Percentiles rank a stretch among this genome's conserved stretches.
These are phyloP conservation scores for Brasilioporus rufonigricans DNA, from an alignment of 768 basidiomycete genomes.

Conservation along the genomic window DNA sequence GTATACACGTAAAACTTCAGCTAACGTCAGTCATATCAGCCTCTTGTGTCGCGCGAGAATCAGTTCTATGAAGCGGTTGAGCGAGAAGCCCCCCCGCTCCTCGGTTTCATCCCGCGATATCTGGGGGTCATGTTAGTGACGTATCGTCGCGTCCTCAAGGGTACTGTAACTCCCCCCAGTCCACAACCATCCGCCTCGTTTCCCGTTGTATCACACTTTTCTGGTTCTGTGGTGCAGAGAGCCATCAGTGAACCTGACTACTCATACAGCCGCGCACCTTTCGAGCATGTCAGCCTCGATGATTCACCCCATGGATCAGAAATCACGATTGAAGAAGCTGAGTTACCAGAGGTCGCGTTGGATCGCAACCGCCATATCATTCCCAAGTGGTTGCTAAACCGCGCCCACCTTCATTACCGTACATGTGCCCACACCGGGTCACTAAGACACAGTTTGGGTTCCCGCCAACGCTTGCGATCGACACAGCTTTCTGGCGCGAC, in stretches of 20 bases:
- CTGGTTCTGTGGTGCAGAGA: slow-evolving; percentile 29
- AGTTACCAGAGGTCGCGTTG: slow-evolving; percentile 91
- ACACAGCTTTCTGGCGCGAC: slow-evolving; percentile 49
- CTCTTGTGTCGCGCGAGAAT: slow-evolving; percentile 94
- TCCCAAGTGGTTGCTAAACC: slow-evolving; percentile 84
- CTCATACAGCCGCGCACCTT: background rate
- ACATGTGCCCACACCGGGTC: slow-evolving; percentile 46
- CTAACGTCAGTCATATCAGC: slow-evolving; percentile 47
- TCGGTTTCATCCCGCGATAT: slow-evolving; percentile 96
- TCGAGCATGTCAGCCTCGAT: background rate
- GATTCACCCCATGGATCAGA: slow-evolving; percentile 37
- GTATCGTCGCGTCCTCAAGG: slow-evolving; percentile 75
- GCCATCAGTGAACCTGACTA: slow-evolving; percentile 26
- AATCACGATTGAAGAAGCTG: slow-evolving; percentile 56
- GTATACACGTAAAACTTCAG: background rate
- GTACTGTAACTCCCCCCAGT: slow-evolving; percentile 24
- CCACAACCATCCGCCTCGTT: slow-evolving; percentile 11
- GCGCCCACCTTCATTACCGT: slow-evolving; percentile 43
- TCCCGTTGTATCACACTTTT: slow-evolving; percentile 20
- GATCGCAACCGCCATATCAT: slow-evolving; percentile 96
- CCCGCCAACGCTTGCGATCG: slow-evolving; percentile 38
- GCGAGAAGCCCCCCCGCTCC: slow-evolving; percentile 84
- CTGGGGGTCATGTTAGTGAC: slow-evolving; percentile 98
- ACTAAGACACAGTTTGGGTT: slow-evolving; percentile 25
- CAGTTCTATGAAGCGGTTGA: slow-evolving; percentile 98